Evolutionary conservation across 805 yeast species (phyloP), one percentile per base, ranked within the genome.

Genomic region (Teunomyces tritomae): DNA sequence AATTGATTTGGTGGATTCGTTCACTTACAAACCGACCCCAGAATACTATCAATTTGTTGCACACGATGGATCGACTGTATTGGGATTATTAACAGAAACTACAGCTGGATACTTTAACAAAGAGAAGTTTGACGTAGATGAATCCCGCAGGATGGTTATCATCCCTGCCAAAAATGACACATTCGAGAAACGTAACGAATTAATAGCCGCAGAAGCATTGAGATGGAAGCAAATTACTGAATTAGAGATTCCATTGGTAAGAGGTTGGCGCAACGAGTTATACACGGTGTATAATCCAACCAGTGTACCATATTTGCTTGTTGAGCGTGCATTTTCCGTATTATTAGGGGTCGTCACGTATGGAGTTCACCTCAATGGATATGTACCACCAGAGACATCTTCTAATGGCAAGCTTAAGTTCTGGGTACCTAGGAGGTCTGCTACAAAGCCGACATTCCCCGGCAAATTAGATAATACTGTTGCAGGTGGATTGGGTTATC

Each of bases 401-500:
- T 16, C 49, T 2, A 66, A 71, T 34, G 76, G 77, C 1, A 67
- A 71, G 29, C 51, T 78, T 28, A 77, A 79, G 56, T 57, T 86
- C 49, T 94, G 98, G 98, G 76, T 92, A 8, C 96, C 99, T 0
- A 71, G 89, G 51, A 71, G 99, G 54, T 78, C 97, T 0, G 63
- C 71, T 4, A 76, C 82, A 1, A 94, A 94, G 63, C 85, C 85
- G 13, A 94, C 99, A 0, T 92, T 81, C 69, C 98, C 99, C 0
- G 86, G 87, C 0, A 85, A 82, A 87, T 76, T 91, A 33, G 99
- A 94, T 63, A 92, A 91, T 63, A 89, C 96, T 0, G 87, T 94
- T 5, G 99, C 96, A 0, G 99, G 99, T 1, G 99, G 99, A 0
- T 59, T 94, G 3, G 97, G 96, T 0, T 76, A 84, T 62, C 96